phyloP scores from a whole-genome alignment of 257 asterid genomes.

The Knoxia roxburghii region DNA sequence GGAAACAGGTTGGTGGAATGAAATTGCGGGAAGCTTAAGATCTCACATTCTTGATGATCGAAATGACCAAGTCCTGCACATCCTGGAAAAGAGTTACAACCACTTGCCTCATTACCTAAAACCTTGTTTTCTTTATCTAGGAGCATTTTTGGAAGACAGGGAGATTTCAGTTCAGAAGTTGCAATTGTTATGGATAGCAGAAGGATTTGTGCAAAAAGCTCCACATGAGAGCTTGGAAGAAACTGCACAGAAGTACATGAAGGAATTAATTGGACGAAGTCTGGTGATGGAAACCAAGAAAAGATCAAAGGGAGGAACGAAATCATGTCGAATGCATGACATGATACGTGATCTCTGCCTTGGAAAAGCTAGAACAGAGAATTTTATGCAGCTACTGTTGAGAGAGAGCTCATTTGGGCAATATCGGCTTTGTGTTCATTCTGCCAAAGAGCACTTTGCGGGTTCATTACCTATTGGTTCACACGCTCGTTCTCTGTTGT shows the following conservation, averaged over 20 bases:
- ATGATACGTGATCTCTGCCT: background rate
- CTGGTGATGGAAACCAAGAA: slow-evolving; percentile 6
- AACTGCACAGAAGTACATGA: slow-evolving; percentile 11
- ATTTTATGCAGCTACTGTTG: background rate
- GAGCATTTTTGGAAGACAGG: background rate
- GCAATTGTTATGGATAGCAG: slow-evolving; percentile 10
- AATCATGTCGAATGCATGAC: slow-evolving; percentile 6
- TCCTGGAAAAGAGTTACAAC: slow-evolving; percentile 13
- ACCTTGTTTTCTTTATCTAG: slow-evolving; percentile 19
- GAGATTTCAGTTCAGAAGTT: slow-evolving; percentile 9
- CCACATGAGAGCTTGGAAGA: background rate
- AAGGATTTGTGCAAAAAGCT: background rate
- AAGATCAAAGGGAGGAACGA: background rate
- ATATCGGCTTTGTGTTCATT: background rate
- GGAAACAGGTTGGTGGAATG: background rate
- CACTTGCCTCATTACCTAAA: slow-evolving; percentile 11
- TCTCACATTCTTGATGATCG: background rate
- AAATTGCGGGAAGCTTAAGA: background rate
- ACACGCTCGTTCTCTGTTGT: background rate
- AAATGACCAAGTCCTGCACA: background rate
- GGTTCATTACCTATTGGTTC: background rate
- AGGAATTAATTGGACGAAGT: slow-evolving; percentile 15
- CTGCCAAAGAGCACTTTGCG: background rate
- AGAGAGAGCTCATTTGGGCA: background rate
- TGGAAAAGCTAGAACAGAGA: background rate